Evolutionary conservation across 2,329 filamentous ascomycete species (phyloP).

Genomic region (Gaeumannomyces sp.): DNA sequence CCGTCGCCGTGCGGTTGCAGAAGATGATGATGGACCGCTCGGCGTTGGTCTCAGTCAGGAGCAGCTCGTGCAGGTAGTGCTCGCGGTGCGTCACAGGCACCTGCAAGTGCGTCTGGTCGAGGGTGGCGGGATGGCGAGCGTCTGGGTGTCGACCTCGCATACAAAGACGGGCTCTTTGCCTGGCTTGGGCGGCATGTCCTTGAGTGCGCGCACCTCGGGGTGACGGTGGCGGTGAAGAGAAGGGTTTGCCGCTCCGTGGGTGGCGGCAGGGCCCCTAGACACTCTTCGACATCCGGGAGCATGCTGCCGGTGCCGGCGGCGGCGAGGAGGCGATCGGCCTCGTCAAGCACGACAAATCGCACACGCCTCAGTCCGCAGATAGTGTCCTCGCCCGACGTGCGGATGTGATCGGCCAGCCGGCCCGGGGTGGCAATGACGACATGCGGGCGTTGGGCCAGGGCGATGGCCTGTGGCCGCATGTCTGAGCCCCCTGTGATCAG

Average conservation of each 20-base stretch:
- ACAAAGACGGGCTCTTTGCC: conserved; percentile 76
- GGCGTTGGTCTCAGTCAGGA: conserved; percentile 70
- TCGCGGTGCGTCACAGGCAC: conserved; percentile 89
- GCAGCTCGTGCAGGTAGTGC: conserved; percentile 85
- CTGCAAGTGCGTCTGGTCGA: conserved; percentile 80
- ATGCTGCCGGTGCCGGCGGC: conserved; percentile 72
- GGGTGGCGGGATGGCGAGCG: conserved; percentile 68
- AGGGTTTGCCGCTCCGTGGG: conserved; percentile 79
- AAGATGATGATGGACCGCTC: conserved; percentile 84
- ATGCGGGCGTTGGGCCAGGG: conserved; percentile 75
- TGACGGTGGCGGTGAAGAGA: conserved; percentile 93
- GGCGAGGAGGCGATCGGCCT: conserved; percentile 83
- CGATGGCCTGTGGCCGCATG: conserved; percentile 85
- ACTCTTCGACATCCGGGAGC: conserved; percentile 90
- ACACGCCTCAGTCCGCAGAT: conserved; percentile 73
- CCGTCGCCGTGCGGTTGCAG: conserved; percentile 85
- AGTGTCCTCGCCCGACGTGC: conserved; percentile 85
- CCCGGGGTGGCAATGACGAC: conserved; percentile 93
- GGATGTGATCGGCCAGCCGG: conserved; percentile 87
- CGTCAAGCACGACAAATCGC: conserved; percentile 85
- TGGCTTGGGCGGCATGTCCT: conserved; percentile 64
- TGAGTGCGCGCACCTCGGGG: conserved; percentile 82
- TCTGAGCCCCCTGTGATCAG: conserved; percentile 91
- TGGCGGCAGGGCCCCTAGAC: conserved; percentile 73
- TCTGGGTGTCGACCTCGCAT: conserved; percentile 76